Percentiles rank a stretch among this genome's conserved stretches.
Conservation (phyloP, 2,329 filamentous ascomycete species). For the Talaromyces sp. region DNA sequence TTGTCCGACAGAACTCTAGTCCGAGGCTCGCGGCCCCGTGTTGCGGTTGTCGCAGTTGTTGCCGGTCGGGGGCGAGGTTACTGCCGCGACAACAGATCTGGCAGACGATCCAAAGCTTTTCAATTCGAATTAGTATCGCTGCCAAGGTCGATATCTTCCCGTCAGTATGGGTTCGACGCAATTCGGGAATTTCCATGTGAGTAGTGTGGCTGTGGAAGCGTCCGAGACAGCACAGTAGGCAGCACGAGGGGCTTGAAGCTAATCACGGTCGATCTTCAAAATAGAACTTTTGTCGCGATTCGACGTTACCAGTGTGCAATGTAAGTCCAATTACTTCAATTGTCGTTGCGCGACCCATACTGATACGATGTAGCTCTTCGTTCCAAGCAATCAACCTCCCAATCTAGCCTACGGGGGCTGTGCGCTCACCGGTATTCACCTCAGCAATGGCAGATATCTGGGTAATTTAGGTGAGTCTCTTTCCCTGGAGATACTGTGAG, state of each 20-base stretch:
- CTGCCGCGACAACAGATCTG: not conserved
- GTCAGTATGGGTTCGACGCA: constrained; percentile 51
- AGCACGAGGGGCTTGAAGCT: constrained; percentile 8
- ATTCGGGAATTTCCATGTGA: constrained; percentile 59
- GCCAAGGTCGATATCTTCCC: not conserved
- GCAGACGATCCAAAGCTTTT: not conserved
- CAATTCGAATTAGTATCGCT: not conserved
- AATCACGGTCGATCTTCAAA: not conserved
- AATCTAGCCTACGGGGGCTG: constrained; percentile 66
- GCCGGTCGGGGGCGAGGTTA: constrained; percentile 6
- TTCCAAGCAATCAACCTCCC: constrained; percentile 56
- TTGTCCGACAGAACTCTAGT: not conserved
- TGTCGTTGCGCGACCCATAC: not conserved
- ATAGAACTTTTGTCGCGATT: constrained; percentile 79
- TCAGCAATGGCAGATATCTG: constrained; percentile 64
- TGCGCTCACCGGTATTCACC: constrained; percentile 67
- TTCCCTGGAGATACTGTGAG: not conserved
- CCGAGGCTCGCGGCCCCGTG: not conserved
- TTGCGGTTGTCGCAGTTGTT: constrained; percentile 8
- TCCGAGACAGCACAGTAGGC: not conserved
- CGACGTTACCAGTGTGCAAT: constrained; percentile 80
- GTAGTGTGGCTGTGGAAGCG: constrained; percentile 22
- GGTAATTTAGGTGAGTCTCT: constrained; percentile 73
- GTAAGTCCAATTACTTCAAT: constrained; percentile 50
- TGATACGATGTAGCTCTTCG: constrained; percentile 58